Conservation (phyloP, 345 rosid genomes). For the Citrus unshiu region DNA sequence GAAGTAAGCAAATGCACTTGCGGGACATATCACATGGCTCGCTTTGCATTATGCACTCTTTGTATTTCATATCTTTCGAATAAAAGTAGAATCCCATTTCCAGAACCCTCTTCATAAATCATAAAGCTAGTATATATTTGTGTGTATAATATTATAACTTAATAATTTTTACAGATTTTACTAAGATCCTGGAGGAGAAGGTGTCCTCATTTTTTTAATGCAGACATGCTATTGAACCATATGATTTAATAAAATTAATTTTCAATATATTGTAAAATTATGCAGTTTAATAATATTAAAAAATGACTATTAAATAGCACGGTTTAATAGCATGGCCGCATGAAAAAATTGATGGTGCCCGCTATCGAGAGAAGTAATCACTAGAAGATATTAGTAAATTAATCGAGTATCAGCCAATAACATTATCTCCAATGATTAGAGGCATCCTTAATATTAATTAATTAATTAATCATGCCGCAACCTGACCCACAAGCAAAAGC, state of each 20-base stretch:
- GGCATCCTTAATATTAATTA: neutral
- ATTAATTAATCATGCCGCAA: neutral
- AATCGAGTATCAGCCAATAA: neutral
- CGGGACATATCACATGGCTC: neutral
- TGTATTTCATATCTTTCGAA: too few relatives aligned
- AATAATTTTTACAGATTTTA: too few relatives aligned
- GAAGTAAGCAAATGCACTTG: neutral
- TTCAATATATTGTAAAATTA: rapidly evolving
- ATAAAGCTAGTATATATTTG: too few relatives aligned
- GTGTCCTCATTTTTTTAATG: too few relatives aligned
- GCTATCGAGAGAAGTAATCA: neutral
- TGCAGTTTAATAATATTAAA: too few relatives aligned
- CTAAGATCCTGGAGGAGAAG: rapidly evolving
- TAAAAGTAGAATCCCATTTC: too few relatives aligned
- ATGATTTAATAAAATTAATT: too few relatives aligned
- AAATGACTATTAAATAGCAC: rapidly evolving
- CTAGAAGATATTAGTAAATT: neutral
- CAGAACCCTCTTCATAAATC: too few relatives aligned
- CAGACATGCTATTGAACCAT: rapidly evolving
- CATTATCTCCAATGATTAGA: conserved; percentile 4
- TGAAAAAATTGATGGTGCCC: rapidly evolving
- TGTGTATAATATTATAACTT: too few relatives aligned
- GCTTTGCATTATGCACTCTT: neutral
- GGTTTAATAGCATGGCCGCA: rapidly evolving
- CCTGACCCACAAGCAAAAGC: neutral